Percentiles rank a stretch among this genome's conserved stretches.
phyloP scores from a whole-genome alignment of 768 basidiomycete genomes.

The Collybia nuda region DNA sequence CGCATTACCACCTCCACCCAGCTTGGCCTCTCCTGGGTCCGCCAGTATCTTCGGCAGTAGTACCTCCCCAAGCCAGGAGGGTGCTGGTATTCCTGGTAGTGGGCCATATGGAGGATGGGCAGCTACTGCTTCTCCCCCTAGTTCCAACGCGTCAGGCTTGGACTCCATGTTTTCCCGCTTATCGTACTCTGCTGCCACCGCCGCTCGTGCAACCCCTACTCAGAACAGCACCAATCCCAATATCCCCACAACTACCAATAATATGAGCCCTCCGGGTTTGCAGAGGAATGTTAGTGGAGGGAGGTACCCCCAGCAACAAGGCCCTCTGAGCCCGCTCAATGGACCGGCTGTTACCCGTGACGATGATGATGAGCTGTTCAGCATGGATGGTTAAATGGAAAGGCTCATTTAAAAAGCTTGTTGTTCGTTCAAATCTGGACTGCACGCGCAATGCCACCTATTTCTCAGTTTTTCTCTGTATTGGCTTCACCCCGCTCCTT shows the following conservation, averaged over 20 bases:
- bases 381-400: slow-evolving; percentile 52
- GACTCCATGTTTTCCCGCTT: slow-evolving; percentile 58
- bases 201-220: slow-evolving; percentile 9
- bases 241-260: slow-evolving; percentile 5
- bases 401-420: not conserved
- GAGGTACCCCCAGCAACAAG: slow-evolving; percentile 29
- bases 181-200: slow-evolving; percentile 50
- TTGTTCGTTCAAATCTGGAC: not conserved
- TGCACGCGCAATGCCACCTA: not conserved
- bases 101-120: slow-evolving; percentile 28
- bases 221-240: slow-evolving; percentile 12
- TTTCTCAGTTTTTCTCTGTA: not conserved
- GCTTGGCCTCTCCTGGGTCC: slow-evolving; percentile 32
- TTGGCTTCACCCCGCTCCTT: no score
- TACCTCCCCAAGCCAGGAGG: slow-evolving; percentile 10
- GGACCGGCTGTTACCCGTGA: slow-evolving; percentile 56
- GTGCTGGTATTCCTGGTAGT: slow-evolving; percentile 16
- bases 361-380: slow-evolving; percentile 70
- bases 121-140: slow-evolving; percentile 14
- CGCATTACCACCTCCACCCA: slow-evolving; percentile 50
- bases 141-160: slow-evolving; percentile 21
- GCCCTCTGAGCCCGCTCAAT: slow-evolving; percentile 59
- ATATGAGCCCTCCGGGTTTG: slow-evolving; percentile 34
- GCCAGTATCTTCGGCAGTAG: slow-evolving; percentile 17
- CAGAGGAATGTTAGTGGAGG: slow-evolving; percentile 36